These are phyloP conservation scores for Penicillium daleae DNA, from an alignment of 495 filamentous ascomycete species.

Conservation along the genomic window DNA sequence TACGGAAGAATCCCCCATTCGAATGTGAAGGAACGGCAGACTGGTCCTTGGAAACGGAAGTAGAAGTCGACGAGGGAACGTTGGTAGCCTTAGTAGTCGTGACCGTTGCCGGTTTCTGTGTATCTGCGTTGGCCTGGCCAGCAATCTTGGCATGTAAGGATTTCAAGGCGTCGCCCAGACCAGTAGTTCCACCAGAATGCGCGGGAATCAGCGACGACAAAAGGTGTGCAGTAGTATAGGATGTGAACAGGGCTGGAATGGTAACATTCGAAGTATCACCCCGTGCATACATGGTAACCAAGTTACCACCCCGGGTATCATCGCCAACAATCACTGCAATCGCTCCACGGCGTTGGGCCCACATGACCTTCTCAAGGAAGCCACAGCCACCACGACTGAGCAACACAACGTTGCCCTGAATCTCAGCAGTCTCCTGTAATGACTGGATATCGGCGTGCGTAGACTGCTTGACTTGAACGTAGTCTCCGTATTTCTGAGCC, in stretches of 20 bases:
- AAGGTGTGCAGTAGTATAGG: slow-evolving; percentile 90
- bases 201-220: slow-evolving; percentile 85
- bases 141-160: slow-evolving; percentile 27
- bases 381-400: slow-evolving; percentile 93
- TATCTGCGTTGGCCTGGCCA: slow-evolving; percentile 26
- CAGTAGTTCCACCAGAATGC: slow-evolving; percentile 60
- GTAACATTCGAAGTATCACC: slow-evolving; percentile 94
- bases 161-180: slow-evolving; percentile 50
- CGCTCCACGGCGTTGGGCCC: slow-evolving; percentile 89
- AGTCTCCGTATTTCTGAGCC: slow-evolving; percentile 45
- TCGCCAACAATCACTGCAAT: slow-evolving; percentile 93
- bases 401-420: slow-evolving; percentile 87
- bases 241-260: slow-evolving; percentile 93
- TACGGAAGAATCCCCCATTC: slow-evolving; percentile 58
- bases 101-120: slow-evolving; percentile 29
- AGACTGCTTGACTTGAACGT: slow-evolving; percentile 48
- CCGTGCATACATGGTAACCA: slow-evolving; percentile 96
- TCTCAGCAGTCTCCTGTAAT: slow-evolving; percentile 91
- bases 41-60: slow-evolving; percentile 27
- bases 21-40: slow-evolving; percentile 22
- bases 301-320: slow-evolving; percentile 77
- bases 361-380: slow-evolving; percentile 95
- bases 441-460: slow-evolving; percentile 93
- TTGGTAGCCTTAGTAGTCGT: slow-evolving; percentile 27
- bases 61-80: slow-evolving; percentile 32